phyloP scores from a whole-genome alignment of 441 rosid species.

The Pelargonium fulgidum region DNA sequence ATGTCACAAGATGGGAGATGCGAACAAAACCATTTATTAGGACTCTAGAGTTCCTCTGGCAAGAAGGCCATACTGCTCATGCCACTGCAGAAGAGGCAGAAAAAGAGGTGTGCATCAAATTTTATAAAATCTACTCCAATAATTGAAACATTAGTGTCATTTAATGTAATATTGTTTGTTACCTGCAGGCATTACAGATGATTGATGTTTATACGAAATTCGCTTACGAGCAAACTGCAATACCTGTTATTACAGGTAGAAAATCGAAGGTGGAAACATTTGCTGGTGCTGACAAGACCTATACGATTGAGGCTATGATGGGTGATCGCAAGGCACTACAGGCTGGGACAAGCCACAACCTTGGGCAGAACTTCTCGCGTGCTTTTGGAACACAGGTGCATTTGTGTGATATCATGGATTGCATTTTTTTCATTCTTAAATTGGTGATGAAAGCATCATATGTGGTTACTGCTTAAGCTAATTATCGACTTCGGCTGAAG shows the following conservation, averaged over 20 bases:
- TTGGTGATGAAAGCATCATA: neutral
- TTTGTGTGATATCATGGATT: neutral
- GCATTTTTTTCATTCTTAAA: neutral
- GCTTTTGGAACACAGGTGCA: slow-evolving; percentile 76
- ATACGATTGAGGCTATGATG: slow-evolving; percentile 97
- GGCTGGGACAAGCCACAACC: slow-evolving; percentile 89
- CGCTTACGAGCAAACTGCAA: slow-evolving; percentile 87
- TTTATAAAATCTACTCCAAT: slow-evolving; percentile 11
- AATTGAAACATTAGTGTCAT: slow-evolving; percentile 12
- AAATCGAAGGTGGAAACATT: slow-evolving; percentile 79
- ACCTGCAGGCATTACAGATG: slow-evolving; percentile 75
- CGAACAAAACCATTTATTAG: slow-evolving; percentile 87
- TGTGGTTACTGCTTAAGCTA: neutral
- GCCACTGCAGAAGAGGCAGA: slow-evolving; percentile 84
- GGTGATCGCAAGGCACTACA: slow-evolving; percentile 88
- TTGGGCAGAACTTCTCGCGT: slow-evolving; percentile 79
- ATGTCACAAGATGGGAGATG: slow-evolving; percentile 95
- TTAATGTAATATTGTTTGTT: slow-evolving; percentile 30
- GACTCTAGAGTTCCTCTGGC: slow-evolving; percentile 96
- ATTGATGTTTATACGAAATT: slow-evolving; percentile 75
- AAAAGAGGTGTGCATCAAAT: slow-evolving; percentile 53
- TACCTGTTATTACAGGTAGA: slow-evolving; percentile 83
- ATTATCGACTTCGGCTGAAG: neutral
- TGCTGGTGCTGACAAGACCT: slow-evolving; percentile 80
- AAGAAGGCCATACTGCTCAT: slow-evolving; percentile 92